phyloP scores from a whole-genome alignment of 2,329 filamentous ascomycete genomes.

The Aspergillus ruber region DNA sequence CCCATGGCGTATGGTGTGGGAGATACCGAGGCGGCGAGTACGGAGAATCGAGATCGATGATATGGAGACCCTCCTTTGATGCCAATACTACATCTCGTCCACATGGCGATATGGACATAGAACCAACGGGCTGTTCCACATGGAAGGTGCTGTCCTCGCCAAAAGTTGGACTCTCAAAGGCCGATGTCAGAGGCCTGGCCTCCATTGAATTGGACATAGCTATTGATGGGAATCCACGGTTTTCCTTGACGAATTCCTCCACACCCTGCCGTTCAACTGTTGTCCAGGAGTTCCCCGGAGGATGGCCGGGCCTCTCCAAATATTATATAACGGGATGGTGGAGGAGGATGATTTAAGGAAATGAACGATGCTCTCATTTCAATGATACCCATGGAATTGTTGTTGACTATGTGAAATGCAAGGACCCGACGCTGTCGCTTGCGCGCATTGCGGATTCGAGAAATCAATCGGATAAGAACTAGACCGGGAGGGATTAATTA shows the following conservation, averaged over 20 bases:
- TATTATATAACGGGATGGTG: conserved; percentile 7
- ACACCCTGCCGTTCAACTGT: conserved; percentile 1
- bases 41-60: conserved; percentile 85
- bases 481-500: neutral
- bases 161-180: conserved; percentile 82
- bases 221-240: neutral
- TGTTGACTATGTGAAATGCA: conserved; percentile 5
- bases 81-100: conserved; percentile 86
- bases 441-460: conserved; percentile 9
- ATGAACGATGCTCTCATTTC: conserved; percentile 12
- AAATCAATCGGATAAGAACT: conserved; percentile 1
- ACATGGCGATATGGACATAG: conserved; percentile 86
- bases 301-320: conserved; percentile 4
- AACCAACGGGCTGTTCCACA: conserved; percentile 73
- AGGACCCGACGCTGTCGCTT: neutral
- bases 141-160: conserved; percentile 77
- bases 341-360: conserved; percentile 1
- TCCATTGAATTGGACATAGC: conserved; percentile 30
- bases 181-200: conserved; percentile 42
- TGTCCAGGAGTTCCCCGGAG: conserved; percentile 1
- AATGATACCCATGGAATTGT: neutral
- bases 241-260: conserved; percentile 1
- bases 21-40: conserved; percentile 81
- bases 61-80: conserved; percentile 80
- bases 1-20: conserved; percentile 83